A percentile compares a stretch with the other conserved stretches of the same genome.
Evolutionary conservation across 139 green algal species (phyloP).

Genomic region (Haematococcus lacustris): DNA sequence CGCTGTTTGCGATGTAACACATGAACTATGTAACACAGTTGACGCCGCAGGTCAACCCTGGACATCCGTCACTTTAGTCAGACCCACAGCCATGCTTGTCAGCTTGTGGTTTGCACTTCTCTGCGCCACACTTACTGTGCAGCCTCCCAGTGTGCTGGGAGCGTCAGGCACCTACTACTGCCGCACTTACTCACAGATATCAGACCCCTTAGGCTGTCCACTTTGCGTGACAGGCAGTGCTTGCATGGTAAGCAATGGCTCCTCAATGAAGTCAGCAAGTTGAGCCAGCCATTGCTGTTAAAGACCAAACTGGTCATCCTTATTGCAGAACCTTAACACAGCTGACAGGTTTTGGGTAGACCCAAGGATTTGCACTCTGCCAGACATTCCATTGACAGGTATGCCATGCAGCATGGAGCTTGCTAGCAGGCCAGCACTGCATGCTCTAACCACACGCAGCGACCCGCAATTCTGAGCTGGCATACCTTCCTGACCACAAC

Average conservation of each 20-base stretch:
- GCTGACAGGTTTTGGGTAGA: slow-evolving; percentile 13
- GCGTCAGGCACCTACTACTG: neutral
- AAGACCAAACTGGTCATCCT: neutral
- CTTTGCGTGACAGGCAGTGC: neutral
- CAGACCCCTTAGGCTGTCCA: too few relatives aligned
- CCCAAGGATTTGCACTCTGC: slow-evolving; percentile 10
- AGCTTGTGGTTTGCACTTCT: too few relatives aligned
- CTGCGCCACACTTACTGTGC: too few relatives aligned
- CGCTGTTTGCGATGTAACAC: too few relatives aligned
- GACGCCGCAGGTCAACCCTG: too few relatives aligned
- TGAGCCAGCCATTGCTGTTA: neutral
- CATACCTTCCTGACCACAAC: neutral
- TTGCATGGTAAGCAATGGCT: neutral
- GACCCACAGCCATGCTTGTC: too few relatives aligned
- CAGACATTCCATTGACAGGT: neutral
- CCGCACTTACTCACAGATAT: too few relatives aligned
- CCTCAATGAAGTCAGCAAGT: neutral
- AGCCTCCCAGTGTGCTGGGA: too few relatives aligned
- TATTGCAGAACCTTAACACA: slow-evolving; percentile 2
- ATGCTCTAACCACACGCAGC: neutral
- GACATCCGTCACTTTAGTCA: too few relatives aligned
- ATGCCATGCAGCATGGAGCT: neutral
- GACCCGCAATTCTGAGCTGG: neutral
- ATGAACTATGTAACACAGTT: too few relatives aligned
- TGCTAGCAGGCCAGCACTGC: neutral